These are phyloP conservation scores for Rhizophagus prolifer DNA, from an alignment of 192 early-diverging fungal genomes.

Conservation along the genomic window DNA sequence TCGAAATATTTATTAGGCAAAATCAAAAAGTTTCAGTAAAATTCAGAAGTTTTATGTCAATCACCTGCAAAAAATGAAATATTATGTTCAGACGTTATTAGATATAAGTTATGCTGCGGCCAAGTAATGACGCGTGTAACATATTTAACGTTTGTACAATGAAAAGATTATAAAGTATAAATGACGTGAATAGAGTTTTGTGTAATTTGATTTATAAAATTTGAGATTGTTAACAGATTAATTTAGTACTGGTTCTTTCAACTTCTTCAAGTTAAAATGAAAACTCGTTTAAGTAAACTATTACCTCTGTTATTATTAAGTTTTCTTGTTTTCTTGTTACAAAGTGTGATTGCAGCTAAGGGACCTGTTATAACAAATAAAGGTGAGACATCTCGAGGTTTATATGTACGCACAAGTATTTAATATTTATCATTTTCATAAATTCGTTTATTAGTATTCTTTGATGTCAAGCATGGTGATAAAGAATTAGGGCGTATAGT, in stretches of 20 bases:
- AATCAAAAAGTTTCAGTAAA: neutral
- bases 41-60: neutral
- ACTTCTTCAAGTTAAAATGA: neutral
- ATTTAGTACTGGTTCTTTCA: too few relatives aligned
- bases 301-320: neutral
- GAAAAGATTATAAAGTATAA: too few relatives aligned
- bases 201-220: too few relatives aligned
- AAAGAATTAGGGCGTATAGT: constrained; percentile 65
- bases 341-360: constrained; percentile 47
- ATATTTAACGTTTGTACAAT: too few relatives aligned
- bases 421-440: neutral
- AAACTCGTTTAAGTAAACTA: neutral
- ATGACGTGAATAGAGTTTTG: too few relatives aligned
- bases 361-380: constrained; percentile 69
- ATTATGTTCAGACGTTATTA: too few relatives aligned
- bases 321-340: neutral
- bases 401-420: neutral
- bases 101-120: neutral
- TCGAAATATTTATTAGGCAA: neutral
- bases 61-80: too few relatives aligned
- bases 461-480: constrained; percentile 84
- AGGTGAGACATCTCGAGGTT: constrained; percentile 33
- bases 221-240: too few relatives aligned
- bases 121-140: neutral
- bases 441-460: constrained; percentile 59